A percentile compares a stretch with the other conserved stretches of the same genome.
Conservation (phyloP, 768 basidiomycete species). For the Macrolepiota fuliginosa region DNA sequence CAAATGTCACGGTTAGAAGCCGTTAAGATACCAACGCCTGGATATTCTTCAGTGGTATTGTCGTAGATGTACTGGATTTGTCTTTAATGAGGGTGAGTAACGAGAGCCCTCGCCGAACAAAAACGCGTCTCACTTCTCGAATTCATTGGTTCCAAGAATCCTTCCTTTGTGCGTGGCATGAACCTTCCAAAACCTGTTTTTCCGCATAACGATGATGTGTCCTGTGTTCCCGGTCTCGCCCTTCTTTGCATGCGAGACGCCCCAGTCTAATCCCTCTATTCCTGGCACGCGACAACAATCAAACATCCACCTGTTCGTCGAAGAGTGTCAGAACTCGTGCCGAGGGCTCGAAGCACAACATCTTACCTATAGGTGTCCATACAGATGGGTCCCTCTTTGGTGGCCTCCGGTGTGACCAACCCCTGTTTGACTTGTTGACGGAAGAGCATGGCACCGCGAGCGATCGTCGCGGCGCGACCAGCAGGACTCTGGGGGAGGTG, state of each 20-base stretch:
- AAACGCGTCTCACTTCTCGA: constrained; percentile 50
- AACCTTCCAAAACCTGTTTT: constrained; percentile 83
- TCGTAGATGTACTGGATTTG: constrained; percentile 74
- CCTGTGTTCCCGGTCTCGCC: constrained; percentile 62
- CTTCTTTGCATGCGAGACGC: constrained; percentile 59
- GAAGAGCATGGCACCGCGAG: constrained; percentile 72
- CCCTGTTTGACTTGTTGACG: constrained; percentile 68
- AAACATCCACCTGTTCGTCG: constrained; percentile 76
- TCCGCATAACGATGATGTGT: constrained; percentile 83
- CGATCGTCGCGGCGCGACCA: constrained; percentile 69
- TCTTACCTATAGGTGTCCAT: constrained; percentile 84
- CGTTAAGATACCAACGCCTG: constrained; percentile 76
- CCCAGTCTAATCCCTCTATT: constrained; percentile 72
- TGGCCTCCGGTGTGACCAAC: constrained; percentile 57
- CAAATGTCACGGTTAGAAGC: constrained; percentile 83
- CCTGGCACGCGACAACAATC: constrained; percentile 85
- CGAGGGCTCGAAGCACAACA: background rate
- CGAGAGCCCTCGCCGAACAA: background rate
- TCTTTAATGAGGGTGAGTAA: constrained; percentile 33
- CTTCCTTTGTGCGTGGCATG: constrained; percentile 52
- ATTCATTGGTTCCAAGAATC: constrained; percentile 61
- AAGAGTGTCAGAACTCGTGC: constrained; percentile 2
- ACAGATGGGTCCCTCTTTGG: constrained; percentile 70
- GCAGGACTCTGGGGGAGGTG: constrained; percentile 57
- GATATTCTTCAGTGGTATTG: constrained; percentile 57